Conservation (phyloP, 306 rosid genomes). For the Betula pendula region DNA sequence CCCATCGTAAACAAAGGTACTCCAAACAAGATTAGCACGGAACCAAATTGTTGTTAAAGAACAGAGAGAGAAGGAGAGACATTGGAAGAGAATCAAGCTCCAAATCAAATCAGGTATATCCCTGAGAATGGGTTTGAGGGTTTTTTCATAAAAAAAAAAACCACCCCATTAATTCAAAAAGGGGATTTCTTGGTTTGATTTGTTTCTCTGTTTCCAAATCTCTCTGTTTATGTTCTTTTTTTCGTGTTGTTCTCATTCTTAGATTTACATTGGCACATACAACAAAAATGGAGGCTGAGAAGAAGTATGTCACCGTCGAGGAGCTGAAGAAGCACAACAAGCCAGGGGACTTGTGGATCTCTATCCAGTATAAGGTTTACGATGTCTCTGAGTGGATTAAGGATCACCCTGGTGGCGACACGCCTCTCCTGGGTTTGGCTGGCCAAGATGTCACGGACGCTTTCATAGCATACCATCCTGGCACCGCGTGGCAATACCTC, state of each 20-base stretch:
- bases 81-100: neutral
- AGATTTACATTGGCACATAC: neutral
- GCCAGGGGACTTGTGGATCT: constrained; percentile 66
- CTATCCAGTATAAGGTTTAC: constrained; percentile 71
- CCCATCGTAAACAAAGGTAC: neutral
- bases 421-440: constrained; percentile 59
- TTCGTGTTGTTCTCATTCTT: neutral
- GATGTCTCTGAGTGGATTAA: constrained; percentile 58
- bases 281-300: constrained; percentile 34
- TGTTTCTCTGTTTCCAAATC: neutral
- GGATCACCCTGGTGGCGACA: constrained; percentile 73
- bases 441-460: constrained; percentile 85
- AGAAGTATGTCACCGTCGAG: constrained; percentile 39
- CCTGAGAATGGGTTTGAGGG: neutral
- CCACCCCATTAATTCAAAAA: neutral
- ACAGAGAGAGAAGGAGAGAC: neutral
- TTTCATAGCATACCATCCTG: constrained; percentile 72
- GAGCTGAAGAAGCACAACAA: constrained; percentile 42
- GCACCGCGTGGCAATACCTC: constrained; percentile 45
- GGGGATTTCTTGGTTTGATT: neutral
- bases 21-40: neutral
- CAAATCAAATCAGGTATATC: neutral
- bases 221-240: neutral
- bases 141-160: neutral
- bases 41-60: neutral